Evolutionary conservation across 345 rosid species (phyloP), one percentile per base, ranked within the genome.

Genomic region (Toxicodendron radicans): DNA sequence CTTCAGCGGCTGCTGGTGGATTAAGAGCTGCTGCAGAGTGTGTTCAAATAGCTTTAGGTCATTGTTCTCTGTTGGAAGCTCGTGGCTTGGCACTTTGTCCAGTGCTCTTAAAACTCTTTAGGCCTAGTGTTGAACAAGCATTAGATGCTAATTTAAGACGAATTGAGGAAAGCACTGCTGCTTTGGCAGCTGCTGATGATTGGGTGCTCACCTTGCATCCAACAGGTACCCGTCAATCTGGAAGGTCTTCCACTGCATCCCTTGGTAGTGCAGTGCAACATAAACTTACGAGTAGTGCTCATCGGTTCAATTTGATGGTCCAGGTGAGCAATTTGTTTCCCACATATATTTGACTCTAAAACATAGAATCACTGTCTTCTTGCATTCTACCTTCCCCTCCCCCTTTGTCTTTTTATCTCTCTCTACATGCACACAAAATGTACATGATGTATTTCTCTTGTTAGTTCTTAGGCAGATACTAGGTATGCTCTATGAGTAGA

Each of bases 1-100:
- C 99, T 61, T 90, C 99, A 64, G 97, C 98, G 58, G 98, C 99
- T 80, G 99, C 98, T 56, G 99, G 98, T 59, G 99, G 99, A 66
- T 86, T 96, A 76, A 86, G 99, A 87, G 95, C 98, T 71, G 99
- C 99, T 32, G 98, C 97, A 72, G 99, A 96, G 79, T 96, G 99
- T 80, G 99, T 93, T 76, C 98, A 93, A 83, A 92, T 96, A 85
- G 99, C 99, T 70, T 83, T 96, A 76, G 99, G 99, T 75, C 99
- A 96, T 87, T 96, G 99, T 83, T 93, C 98, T 74, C 82, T 96
- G 76, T 75, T 96, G 84, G 99, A 96, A 81, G 91, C 90, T 68
- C 97, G 94, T 75, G 98, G 99, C 64, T 85, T 96, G 85, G 85
- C 97, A 66, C 94, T 96, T 71, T 90, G 98, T 80, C 95, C 97